Conservation (phyloP, 768 basidiomycete species). For the Boletus patriciae region DNA sequence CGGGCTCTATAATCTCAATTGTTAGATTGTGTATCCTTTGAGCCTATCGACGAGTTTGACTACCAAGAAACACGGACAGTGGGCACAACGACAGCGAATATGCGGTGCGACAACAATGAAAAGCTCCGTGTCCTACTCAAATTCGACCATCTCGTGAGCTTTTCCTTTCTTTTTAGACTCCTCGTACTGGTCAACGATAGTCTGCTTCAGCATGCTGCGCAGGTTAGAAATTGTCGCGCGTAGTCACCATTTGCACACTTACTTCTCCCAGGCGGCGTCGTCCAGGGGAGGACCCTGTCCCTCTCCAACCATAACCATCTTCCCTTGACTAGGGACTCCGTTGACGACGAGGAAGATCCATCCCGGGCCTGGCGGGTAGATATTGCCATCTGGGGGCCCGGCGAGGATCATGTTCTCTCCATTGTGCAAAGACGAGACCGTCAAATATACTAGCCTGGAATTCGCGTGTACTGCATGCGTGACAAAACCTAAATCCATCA, state of each 20-base stretch:
- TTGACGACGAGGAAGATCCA: slow-evolving; percentile 69
- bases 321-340: slow-evolving; percentile 64
- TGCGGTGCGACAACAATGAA: not conserved
- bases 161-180: slow-evolving; percentile 33
- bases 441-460: slow-evolving; percentile 71
- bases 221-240: not conserved
- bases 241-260: slow-evolving; percentile 23
- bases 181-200: slow-evolving; percentile 52
- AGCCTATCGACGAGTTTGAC: slow-evolving; percentile 9
- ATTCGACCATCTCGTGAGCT: slow-evolving; percentile 13
- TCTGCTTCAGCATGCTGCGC: slow-evolving; percentile 48
- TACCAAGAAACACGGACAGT: slow-evolving; percentile 1
- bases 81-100: not conserved
- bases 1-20: slow-evolving; percentile 60
- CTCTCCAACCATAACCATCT: slow-evolving; percentile 66
- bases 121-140: slow-evolving; percentile 3
- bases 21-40: slow-evolving; percentile 9
- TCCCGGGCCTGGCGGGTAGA: slow-evolving; percentile 82
- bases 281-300: slow-evolving; percentile 63
- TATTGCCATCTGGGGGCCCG: slow-evolving; percentile 59
- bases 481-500: slow-evolving; percentile 83
- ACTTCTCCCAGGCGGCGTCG: slow-evolving; percentile 58
- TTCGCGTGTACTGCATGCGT: slow-evolving; percentile 79
- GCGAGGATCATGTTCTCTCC: slow-evolving; percentile 51
- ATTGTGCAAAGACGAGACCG: slow-evolving; percentile 42